Evolutionary conservation across 2,329 filamentous ascomycete genomes (phyloP).

Genomic region (Cadophora sp.): DNA sequence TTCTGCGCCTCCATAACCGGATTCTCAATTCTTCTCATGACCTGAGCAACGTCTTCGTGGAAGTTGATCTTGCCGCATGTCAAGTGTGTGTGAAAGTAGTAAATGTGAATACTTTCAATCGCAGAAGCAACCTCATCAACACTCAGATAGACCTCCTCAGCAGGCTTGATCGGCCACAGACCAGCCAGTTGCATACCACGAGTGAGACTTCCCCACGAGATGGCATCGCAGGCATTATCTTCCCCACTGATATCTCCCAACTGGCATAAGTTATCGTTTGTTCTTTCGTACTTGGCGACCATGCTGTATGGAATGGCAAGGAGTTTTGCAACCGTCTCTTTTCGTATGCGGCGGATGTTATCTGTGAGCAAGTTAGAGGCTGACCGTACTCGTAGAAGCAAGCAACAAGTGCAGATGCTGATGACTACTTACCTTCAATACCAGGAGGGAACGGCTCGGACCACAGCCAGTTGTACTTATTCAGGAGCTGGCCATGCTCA

Average conservation of each 20-base stretch:
- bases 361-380: background rate
- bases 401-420: background rate
- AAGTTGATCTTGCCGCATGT: background rate
- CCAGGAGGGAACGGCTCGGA: background rate
- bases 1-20: background rate
- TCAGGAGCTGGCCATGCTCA: background rate
- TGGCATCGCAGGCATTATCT: slow-evolving; percentile 10
- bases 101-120: slow-evolving; percentile 1
- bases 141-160: background rate
- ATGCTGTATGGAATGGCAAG: slow-evolving; percentile 4
- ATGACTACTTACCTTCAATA: background rate
- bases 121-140: background rate
- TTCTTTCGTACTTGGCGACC: background rate
- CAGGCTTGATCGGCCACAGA: slow-evolving; percentile 9
- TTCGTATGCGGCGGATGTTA: background rate
- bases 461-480: background rate
- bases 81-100: background rate
- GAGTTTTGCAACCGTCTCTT: background rate
- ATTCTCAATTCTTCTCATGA: background rate
- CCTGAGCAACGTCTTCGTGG: background rate
- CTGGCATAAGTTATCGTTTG: slow-evolving; percentile 1
- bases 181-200: background rate
- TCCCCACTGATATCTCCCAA: background rate
- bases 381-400: background rate
- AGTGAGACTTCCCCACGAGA: slow-evolving; percentile 4